Base-by-base conservation (phyloP, 306 rosid species). In the Cucurbita ficifolia region DNA sequence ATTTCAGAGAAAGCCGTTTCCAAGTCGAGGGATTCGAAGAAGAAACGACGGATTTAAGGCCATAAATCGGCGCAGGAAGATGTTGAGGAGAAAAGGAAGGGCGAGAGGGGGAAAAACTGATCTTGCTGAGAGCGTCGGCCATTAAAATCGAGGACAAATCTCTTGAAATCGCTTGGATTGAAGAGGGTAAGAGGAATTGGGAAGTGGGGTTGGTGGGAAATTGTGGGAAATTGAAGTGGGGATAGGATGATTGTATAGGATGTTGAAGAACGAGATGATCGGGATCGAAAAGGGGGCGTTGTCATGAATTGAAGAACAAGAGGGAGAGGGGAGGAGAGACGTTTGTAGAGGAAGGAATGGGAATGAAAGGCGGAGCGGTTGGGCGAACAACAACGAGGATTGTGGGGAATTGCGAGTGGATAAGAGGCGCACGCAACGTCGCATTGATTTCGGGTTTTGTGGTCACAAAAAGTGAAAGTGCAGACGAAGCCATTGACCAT, bases 41-140 rank as follows among this genome's bases (percentile, higher is more conserved):
- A 69, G 74, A 70, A 70, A n/a, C 2, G 10, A 21, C 5, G 1
- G 70, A n/a, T 43, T 65, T 65, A 65, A 65, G n/a, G 14, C 4
- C 4, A 29, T 14, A 40, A 65, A 19, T 5, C 0, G 72, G 53
- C 0, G 38, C 18, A 10, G 72, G 6, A 65, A 64, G 71, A 38
- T 8, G 49, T 10, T 14, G 40, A 21, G 73, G 4, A 39, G 17
- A 39, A 12, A 13, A 22, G 29, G 1, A 50, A 12, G 42, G 16
- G 29, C 8, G 45, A 9, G 18, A 16, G 22, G 74, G 45, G 55
- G 39, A 5, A 46, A 69, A 69, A 29, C 6, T 4, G 11, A 49
- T 16, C 45, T 70, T 70, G 58, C 59, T 70, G 43, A 70, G 29
- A 48, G 74, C 58, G 16, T 69, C 74, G 3, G 74, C 74, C 74